Conservation (phyloP, 805 yeast genomes). For the Yarrowia yakushimensis region DNA sequence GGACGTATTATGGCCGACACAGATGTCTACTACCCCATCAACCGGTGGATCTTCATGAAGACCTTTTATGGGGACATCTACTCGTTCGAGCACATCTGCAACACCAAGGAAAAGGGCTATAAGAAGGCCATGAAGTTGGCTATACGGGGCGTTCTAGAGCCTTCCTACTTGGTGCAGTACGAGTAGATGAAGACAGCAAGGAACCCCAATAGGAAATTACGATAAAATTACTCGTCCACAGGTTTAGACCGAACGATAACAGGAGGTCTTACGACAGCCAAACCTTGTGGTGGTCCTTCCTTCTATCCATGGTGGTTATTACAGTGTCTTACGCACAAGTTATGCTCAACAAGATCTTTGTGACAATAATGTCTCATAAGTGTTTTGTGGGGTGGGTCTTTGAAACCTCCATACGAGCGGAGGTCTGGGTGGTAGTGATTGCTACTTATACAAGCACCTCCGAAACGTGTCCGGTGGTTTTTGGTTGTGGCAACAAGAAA, state of each 20-base stretch:
- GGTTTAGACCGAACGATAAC: no score
- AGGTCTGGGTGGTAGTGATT: neutral
- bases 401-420: neutral
- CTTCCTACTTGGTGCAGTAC: neutral
- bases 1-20: neutral
- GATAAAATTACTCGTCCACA: no score
- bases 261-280: no score
- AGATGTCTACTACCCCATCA: neutral
- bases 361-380: neutral
- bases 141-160: neutral
- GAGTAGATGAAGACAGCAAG: neutral
- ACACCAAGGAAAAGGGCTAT: neutral
- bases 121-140: neutral
- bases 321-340: neutral
- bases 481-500: no score
- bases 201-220: no score
- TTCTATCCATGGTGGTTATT: neutral
- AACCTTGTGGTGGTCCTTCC: neutral
- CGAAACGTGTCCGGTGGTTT: no score
- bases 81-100: neutral
- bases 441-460: no score
- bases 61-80: neutral
- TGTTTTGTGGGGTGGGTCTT: neutral
- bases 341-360: neutral
- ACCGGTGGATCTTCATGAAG: constrained; percentile 4